These are phyloP conservation scores for Daldinia decipiens DNA, from an alignment of 495 filamentous ascomycete genomes.

Conservation along the genomic window DNA sequence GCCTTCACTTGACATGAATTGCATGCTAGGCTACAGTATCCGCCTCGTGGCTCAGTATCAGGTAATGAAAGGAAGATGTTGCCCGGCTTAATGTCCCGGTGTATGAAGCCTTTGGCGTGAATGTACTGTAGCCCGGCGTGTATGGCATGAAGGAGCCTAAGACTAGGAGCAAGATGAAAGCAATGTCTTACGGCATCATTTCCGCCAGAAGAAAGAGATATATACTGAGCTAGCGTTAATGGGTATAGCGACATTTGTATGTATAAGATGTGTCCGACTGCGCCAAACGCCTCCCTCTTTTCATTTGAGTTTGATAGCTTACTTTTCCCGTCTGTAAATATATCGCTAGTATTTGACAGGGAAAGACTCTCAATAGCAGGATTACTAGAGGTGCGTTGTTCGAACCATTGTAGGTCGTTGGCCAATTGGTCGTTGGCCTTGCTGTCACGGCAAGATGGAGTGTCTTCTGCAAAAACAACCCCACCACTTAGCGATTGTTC, in stretches of 20 bases:
- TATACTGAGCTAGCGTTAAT: slow-evolving; percentile 59
- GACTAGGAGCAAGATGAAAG: slow-evolving; percentile 63
- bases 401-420: slow-evolving; percentile 43
- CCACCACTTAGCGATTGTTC: slow-evolving; percentile 35
- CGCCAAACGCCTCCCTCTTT: slow-evolving; percentile 43
- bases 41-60: slow-evolving; percentile 27
- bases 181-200: slow-evolving; percentile 55
- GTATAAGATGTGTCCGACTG: slow-evolving; percentile 60
- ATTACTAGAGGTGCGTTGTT: slow-evolving; percentile 49
- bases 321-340: slow-evolving; percentile 64
- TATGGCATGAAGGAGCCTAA: slow-evolving; percentile 45
- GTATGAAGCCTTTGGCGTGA: slow-evolving; percentile 89
- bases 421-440: background rate
- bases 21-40: slow-evolving; percentile 50
- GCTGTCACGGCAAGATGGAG: slow-evolving; percentile 11
- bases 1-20: slow-evolving; percentile 25
- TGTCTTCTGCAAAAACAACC: slow-evolving; percentile 48
- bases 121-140: slow-evolving; percentile 64
- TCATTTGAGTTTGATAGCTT: slow-evolving; percentile 52
- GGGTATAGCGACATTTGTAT: slow-evolving; percentile 69
- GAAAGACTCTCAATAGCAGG: slow-evolving; percentile 49
- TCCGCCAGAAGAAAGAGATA: slow-evolving; percentile 34
- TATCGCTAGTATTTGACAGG: slow-evolving; percentile 53
- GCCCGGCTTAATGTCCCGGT: slow-evolving; percentile 99
- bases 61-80: slow-evolving; percentile 88